Evolutionary conservation across 805 yeast genomes (phyloP).

Genomic region (Candida khao-thaluensis): DNA sequence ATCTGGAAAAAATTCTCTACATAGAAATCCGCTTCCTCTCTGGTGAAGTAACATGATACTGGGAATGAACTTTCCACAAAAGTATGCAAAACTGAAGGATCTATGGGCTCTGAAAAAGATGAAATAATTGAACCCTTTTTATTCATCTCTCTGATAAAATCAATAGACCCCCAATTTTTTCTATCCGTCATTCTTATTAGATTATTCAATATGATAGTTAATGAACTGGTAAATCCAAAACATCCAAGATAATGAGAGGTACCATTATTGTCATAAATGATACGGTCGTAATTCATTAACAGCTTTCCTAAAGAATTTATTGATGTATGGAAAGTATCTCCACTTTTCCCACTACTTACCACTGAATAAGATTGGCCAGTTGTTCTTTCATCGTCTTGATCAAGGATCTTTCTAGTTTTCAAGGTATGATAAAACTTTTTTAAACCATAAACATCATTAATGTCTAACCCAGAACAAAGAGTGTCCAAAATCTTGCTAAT

Average conservation of each 20-base stretch:
- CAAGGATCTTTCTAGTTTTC: not conserved
- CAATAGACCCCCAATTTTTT: conserved; percentile 7
- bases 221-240: conserved; percentile 12
- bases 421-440: not conserved
- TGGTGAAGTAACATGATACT: conserved; percentile 7
- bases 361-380: conserved; percentile 6
- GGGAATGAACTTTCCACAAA: conserved; percentile 9
- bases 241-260: conserved; percentile 12
- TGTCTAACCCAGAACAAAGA: conserved; percentile 9
- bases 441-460: not conserved
- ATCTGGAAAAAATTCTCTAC: conserved; percentile 4
- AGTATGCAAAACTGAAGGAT: conserved; percentile 7
- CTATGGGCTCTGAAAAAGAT: conserved; percentile 12
- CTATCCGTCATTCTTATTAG: conserved; percentile 8
- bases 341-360: conserved; percentile 12
- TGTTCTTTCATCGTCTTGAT: not conserved
- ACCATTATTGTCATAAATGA: conserved; percentile 14
- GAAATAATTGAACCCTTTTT: conserved; percentile 13
- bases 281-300: conserved; percentile 10
- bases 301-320: conserved; percentile 5
- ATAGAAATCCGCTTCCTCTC: conserved; percentile 11
- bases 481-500: conserved; percentile 6
- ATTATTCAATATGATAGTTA: conserved; percentile 11
- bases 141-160: conserved; percentile 12
- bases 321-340: conserved; percentile 1